A percentile compares a stretch with the other conserved stretches of the same genome.
phyloP scores from a whole-genome alignment of 345 rosid genomes.

The Populus deltoides region DNA sequence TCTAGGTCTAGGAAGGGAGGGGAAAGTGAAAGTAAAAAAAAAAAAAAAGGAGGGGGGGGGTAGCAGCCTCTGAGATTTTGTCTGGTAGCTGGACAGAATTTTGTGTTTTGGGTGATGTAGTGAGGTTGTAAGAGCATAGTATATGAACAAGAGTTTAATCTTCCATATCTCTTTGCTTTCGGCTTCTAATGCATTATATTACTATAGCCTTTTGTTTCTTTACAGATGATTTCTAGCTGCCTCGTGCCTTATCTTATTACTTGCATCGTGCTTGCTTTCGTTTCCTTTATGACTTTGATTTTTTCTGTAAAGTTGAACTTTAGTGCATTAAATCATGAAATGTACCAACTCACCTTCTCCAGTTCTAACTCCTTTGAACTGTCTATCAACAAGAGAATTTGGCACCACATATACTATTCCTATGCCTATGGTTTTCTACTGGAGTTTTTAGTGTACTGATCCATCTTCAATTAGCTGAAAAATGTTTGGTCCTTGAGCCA shows the following conservation, averaged over 20 bases:
- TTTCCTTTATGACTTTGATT: not conserved
- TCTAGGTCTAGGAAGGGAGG: constrained; percentile 2
- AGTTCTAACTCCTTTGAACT: too few relatives aligned
- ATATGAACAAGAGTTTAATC: constrained; percentile 5
- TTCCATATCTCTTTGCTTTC: constrained; percentile 5
- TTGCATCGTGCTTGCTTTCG: not conserved
- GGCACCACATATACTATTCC: too few relatives aligned
- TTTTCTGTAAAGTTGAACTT: not conserved
- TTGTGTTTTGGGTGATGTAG: constrained; percentile 21
- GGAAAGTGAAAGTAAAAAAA: too few relatives aligned
- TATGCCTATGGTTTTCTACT: too few relatives aligned
- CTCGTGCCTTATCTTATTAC: not conserved
- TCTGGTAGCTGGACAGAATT: constrained; percentile 28
- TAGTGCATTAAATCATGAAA: not conserved
- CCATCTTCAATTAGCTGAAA: too few relatives aligned
- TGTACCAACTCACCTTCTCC: not conserved
- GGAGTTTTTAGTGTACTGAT: too few relatives aligned
- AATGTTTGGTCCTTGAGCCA: too few relatives aligned
- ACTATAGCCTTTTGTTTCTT: not conserved
- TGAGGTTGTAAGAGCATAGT: constrained; percentile 10
- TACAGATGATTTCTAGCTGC: not conserved
- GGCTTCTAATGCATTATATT: constrained; percentile 9
- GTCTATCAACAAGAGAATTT: too few relatives aligned
- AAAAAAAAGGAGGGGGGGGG: not conserved
- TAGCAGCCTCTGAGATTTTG: constrained; percentile 36